These are phyloP conservation scores for Magnusiomyces sp. DNA, from an alignment of 1,139 yeast genomes.

Conservation along the genomic window DNA sequence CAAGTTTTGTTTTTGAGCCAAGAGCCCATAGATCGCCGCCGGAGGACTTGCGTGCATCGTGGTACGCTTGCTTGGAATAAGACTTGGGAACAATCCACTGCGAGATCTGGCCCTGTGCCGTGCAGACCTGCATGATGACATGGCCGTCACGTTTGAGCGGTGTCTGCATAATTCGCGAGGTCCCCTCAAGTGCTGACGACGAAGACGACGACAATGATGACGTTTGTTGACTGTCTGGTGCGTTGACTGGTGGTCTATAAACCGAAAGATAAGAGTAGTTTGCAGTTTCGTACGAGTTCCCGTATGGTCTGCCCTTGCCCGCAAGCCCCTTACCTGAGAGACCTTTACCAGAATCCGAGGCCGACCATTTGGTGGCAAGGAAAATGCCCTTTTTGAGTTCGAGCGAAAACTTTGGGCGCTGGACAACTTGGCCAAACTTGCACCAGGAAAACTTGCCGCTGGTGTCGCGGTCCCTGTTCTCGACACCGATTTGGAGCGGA, in stretches of 20 bases:
- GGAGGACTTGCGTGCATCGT: slow-evolving; percentile 78
- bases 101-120: slow-evolving; percentile 65
- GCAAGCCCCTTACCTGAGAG: slow-evolving; percentile 36
- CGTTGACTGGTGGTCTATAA: slow-evolving; percentile 39
- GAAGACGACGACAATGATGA: neutral
- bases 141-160: slow-evolving; percentile 81
- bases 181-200: slow-evolving; percentile 26
- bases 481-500: slow-evolving; percentile 75
- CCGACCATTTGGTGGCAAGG: slow-evolving; percentile 67
- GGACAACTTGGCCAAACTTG: slow-evolving; percentile 61
- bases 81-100: slow-evolving; percentile 84
- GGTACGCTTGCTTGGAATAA: slow-evolving; percentile 64
- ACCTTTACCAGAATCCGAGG: slow-evolving; percentile 34
- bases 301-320: slow-evolving; percentile 71
- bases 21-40: slow-evolving; percentile 90
- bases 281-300: slow-evolving; percentile 65
- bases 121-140: slow-evolving; percentile 68
- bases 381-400: slow-evolving; percentile 78
- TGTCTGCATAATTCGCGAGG: slow-evolving; percentile 58
- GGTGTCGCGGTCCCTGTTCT: slow-evolving; percentile 51
- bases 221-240: neutral
- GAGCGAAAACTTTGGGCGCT: slow-evolving; percentile 66
- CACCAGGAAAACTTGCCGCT: slow-evolving; percentile 59
- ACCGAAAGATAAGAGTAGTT: slow-evolving; percentile 70
- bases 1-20: slow-evolving; percentile 54